phyloP scores from a whole-genome alignment of 2,329 filamentous ascomycete species.

The Ceratocystiopsis sp. region DNA sequence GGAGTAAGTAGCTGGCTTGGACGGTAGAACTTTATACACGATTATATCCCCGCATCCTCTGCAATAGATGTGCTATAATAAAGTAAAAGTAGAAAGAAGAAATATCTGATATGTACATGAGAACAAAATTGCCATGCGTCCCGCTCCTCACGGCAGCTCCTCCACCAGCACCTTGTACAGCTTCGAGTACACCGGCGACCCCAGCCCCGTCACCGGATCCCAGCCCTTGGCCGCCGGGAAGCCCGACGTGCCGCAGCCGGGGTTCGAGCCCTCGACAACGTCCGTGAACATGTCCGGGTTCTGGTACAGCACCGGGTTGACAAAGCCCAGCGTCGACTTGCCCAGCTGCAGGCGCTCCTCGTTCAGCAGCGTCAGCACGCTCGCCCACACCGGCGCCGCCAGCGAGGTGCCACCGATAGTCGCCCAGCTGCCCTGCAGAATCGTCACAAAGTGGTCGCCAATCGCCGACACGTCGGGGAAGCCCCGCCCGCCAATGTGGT shows the following conservation, averaged over 20 bases:
- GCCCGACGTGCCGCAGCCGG: conserved; percentile 16
- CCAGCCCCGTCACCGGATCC: conserved; percentile 12
- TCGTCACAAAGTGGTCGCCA: conserved; percentile 13
- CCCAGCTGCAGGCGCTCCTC: conserved; percentile 36
- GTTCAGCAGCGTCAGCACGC: conserved; percentile 43
- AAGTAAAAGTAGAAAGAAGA: background rate
- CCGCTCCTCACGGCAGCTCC: conserved; percentile 2
- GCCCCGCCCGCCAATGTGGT: conserved; percentile 11
- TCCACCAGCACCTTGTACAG: conserved; percentile 10
- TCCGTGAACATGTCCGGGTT: conserved; percentile 17
- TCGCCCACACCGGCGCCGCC: conserved; percentile 39
- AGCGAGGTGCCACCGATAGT: conserved; percentile 32
- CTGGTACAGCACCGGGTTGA: conserved; percentile 17
- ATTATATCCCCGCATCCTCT: too few species aligned
- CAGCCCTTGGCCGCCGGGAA: conserved; percentile 15
- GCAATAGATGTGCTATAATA: background rate
- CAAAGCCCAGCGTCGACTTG: conserved; percentile 21
- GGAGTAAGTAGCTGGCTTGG: too few species aligned
- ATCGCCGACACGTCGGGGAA: conserved; percentile 15
- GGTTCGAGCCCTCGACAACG: conserved; percentile 14
- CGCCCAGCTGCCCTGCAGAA: conserved; percentile 16
- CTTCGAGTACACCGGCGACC: conserved; percentile 11
- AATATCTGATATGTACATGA: background rate
- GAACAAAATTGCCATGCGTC: too few species aligned
- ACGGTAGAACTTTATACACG: too few species aligned